Evolutionary conservation across 768 basidiomycete species (phyloP), one percentile per base, ranked within the genome.

Genomic region (Lanmaoa rubissima): DNA sequence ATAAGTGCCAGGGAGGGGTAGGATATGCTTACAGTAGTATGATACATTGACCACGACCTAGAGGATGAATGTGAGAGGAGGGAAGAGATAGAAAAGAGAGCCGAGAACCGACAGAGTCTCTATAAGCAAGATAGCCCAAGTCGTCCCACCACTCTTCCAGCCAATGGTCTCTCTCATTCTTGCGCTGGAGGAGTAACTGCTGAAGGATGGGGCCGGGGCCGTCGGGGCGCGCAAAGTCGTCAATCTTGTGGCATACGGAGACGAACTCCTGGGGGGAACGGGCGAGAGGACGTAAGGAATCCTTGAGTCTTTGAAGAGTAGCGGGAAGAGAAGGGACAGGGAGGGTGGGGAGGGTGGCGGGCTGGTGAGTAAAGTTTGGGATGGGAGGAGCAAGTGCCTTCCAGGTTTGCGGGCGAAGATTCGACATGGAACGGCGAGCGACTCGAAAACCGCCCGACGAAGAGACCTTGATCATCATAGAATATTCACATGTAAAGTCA

Each of bases 121-220:
- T 77, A 69, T 94, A 98, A 5, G 84, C 80, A 64, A 94, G 78
- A 66, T 97, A 98, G 1, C 77, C 91, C 16, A 68, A 71, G 61
- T 92, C 87, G 69, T 98, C 94, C 94, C 95, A 98, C 93, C 95
- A 97, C 55, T 90, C 83, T 63, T 92, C 90, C 26, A 98, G 76
- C 94, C 94, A 98, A 64, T 92, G 89, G 38, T 79, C 76, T 44
- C 75, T 81, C 57, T 81, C 78, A 26, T 74, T 74, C 17, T 82
- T 78, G 43, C 83, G 78, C 41, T 79, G 69, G 59, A 85, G 73
- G 54, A 97, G 73, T 31, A 87, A 73, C 44, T 76, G 67, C 59
- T 96, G 94, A 34, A 96, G 78, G 66, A 79, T 73, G 5, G 71
- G 78, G 0, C 79, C 85, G 4, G 65, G 69, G 45, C 77, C 77